A percentile compares a stretch with the other conserved stretches of the same genome.
phyloP scores from a whole-genome alignment of 768 basidiomycete genomes.

The Mycena kentingensis region DNA sequence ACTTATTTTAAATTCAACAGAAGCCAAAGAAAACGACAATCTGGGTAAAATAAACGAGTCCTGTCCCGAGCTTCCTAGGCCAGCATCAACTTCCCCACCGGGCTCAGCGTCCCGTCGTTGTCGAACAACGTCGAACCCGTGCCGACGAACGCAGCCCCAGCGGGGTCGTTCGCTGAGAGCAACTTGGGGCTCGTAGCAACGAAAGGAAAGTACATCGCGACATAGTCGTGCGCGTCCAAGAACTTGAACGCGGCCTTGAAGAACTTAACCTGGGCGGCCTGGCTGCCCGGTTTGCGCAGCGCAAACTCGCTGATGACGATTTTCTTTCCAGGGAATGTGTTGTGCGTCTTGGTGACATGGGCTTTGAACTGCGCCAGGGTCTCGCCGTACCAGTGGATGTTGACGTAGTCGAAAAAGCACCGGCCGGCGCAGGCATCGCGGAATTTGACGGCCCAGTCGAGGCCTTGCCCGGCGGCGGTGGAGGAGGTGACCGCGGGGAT shows the following conservation, averaged over 20 bases:
- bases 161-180: constrained; percentile 24
- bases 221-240: constrained; percentile 34
- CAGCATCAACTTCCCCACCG: constrained; percentile 25
- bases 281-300: constrained; percentile 31
- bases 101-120: constrained; percentile 23
- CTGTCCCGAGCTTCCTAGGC: too few relatives aligned
- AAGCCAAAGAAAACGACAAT: too few relatives aligned
- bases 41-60: too few relatives aligned
- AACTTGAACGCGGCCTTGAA: constrained; percentile 28
- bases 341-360: constrained; percentile 28
- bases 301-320: constrained; percentile 36
- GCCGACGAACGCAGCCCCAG: constrained; percentile 23
- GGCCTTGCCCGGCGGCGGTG: constrained; percentile 31
- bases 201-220: constrained; percentile 41
- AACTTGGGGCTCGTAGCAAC: constrained; percentile 34
- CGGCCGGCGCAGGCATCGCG: constrained; percentile 36
- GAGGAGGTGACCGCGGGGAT: constrained; percentile 40
- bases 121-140: constrained; percentile 37
- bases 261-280: constrained; percentile 34
- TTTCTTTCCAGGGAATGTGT: constrained; percentile 28
- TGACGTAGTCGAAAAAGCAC: constrained; percentile 39
- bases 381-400: constrained; percentile 27
- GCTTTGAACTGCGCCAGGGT: constrained; percentile 32
- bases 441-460: constrained; percentile 38
- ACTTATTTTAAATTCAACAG: too few relatives aligned